phyloP scores from a whole-genome alignment of 495 filamentous ascomycete genomes.

The Amorphotheca resinae region DNA sequence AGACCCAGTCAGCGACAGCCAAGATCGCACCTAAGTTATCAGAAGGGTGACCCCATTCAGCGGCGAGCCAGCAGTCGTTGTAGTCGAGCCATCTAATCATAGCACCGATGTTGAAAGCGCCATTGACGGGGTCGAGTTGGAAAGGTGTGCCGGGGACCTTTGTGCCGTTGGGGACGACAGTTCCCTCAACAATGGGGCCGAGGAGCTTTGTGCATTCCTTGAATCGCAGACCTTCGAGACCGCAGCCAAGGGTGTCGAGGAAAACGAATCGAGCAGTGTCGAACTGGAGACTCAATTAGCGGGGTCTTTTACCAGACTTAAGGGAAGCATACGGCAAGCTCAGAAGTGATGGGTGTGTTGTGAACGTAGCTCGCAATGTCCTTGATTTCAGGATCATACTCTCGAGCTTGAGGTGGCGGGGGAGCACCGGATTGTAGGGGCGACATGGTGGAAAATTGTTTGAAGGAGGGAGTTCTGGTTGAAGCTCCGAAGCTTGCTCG shows the following conservation, averaged over 20 bases:
- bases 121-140: conserved; percentile 88
- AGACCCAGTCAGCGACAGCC: conserved; percentile 93
- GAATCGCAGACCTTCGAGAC: conserved; percentile 89
- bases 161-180: conserved; percentile 84
- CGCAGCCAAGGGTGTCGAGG: conserved; percentile 93
- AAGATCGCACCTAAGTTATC: conserved; percentile 96
- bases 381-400: conserved; percentile 82
- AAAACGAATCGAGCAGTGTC: conserved; percentile 85
- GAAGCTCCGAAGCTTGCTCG: conserved; percentile 10
- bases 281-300: conserved; percentile 43
- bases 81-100: conserved; percentile 99
- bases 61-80: conserved; percentile 99
- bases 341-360: conserved; percentile 79
- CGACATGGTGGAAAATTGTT: conserved; percentile 44
- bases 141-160: conserved; percentile 87
- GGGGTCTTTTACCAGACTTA: background rate
- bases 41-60: conserved; percentile 96
- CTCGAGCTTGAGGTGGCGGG: conserved; percentile 36
- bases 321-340: conserved; percentile 64
- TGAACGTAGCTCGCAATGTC: conserved; percentile 93
- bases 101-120: conserved; percentile 96
- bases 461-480: conserved; percentile 8
- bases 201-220: conserved; percentile 91
- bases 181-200: conserved; percentile 86
- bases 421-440: conserved; percentile 38